Evolutionary conservation across 2,329 filamentous ascomycete species (phyloP).

Genomic region (Ceratocystis cacaofunesta): DNA sequence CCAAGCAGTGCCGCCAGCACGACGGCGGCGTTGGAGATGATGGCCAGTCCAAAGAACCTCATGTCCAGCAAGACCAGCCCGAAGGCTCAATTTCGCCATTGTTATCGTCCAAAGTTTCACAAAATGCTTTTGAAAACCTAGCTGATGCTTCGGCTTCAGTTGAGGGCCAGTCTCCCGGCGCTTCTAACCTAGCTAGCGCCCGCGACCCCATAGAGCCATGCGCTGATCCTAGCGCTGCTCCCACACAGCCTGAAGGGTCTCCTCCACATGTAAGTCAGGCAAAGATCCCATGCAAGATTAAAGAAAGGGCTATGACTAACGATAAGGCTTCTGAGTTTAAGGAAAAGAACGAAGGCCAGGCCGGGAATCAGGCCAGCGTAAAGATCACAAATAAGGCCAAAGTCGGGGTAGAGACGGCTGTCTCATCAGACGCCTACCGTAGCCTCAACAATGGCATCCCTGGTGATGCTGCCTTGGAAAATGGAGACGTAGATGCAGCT

Average conservation of each 20-base stretch:
- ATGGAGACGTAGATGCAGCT: not conserved
- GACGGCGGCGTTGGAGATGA: not conserved
- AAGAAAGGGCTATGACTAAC: not conserved
- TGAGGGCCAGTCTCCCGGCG: not conserved
- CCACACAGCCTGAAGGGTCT: no score
- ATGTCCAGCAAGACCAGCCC: not conserved
- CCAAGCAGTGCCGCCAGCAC: not conserved
- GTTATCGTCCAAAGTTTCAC: not conserved
- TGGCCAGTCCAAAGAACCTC: not conserved
- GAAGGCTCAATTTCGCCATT: not conserved
- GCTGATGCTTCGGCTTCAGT: not conserved
- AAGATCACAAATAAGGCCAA: not conserved
- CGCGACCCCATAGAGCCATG: not conserved
- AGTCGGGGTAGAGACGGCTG: not conserved
- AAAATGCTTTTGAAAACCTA: not conserved
- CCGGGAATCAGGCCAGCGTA: no score
- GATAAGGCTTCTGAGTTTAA: not conserved
- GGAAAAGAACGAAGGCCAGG: not conserved
- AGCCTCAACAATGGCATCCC: not conserved
- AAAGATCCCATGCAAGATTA: not conserved
- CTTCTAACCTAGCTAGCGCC: not conserved
- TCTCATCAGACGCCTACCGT: not conserved
- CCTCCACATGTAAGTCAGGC: not conserved
- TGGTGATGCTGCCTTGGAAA: not conserved
- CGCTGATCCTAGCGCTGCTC: not conserved